Base-by-base conservation (phyloP, 2,329 filamentous ascomycete genomes). In the Aspergillus floridensis region DNA sequence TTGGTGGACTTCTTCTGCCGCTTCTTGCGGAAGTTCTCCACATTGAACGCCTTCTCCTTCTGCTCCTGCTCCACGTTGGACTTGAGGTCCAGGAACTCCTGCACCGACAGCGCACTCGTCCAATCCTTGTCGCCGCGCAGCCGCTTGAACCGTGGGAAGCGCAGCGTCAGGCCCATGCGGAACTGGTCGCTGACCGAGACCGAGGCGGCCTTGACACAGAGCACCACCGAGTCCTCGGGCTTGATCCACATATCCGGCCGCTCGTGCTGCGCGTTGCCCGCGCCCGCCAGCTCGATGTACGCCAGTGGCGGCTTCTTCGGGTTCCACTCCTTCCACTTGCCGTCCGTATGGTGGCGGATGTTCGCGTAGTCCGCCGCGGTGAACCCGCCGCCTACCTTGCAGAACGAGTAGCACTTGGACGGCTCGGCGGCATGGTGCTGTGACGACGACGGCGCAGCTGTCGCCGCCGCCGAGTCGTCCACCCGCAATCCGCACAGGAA, bases 311-410 rank as follows among this genome's bases (percentile, higher is more conserved):
- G 92, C 47, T 85, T 88, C 64, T 86, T 88, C 0, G 81, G 70
- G 72, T 97, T 88, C 92, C 92, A 99, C 32, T 90, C 85, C 12
- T 84, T 82, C 95, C 95, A 99, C 73, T 96, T 96, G 5, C 90
- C 92, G 59, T 96, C 90, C 0, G 93, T 98, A 24, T 87, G 83
- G 68, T 96, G 91, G 5, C 87, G 83, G 49, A 99, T 88, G 59
- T 89, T 86, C 0, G 89, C 87, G 72, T 96, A 98, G 70, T 99
- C 95, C 55, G 90, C 86, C 0, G 86, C 88, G 14, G 85, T 87
- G 73, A 98, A 93, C 0, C 95, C 95, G 56, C 95, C 95, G n/a
- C 95, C 95, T 16, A 99, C 95, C 74, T 95, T 97, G 82, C 93
- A 96, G 78, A 99, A 97, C n/a, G 92, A 96, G 68, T 88, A 90